phyloP scores from a whole-genome alignment of 2,329 filamentous ascomycete genomes.

The Amphichorda felina region DNA sequence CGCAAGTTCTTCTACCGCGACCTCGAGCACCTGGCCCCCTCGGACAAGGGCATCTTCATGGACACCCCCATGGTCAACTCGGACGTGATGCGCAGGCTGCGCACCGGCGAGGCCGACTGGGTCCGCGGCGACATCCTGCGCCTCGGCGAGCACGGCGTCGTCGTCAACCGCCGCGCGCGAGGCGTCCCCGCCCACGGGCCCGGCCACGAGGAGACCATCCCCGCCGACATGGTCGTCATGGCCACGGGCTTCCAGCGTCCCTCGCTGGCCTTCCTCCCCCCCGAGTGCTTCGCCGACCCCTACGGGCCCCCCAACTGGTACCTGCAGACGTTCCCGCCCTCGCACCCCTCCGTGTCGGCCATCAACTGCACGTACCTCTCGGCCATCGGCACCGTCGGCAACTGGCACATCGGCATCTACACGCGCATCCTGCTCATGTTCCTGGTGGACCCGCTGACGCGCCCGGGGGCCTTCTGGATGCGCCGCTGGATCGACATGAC shows the following conservation, averaged over 20 bases:
- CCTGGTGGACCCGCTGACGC: conserved; percentile 63
- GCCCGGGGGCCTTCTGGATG: conserved; percentile 65
- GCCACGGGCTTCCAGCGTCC: conserved; percentile 75
- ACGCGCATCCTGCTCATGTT: conserved; percentile 82
- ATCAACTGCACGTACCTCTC: conserved; percentile 78
- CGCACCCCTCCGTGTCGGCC: conserved; percentile 60
- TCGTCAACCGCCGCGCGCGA: conserved; percentile 58
- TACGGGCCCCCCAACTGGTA: conserved; percentile 82
- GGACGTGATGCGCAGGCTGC: conserved; percentile 65
- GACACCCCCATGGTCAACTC: conserved; percentile 84
- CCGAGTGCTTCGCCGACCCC: conserved; percentile 58
- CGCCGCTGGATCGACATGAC: conserved; percentile 82
- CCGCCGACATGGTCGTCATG: conserved; percentile 69
- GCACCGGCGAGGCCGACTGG: conserved; percentile 63
- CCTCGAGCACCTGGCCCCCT: conserved; percentile 54
- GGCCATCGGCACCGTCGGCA: conserved; percentile 71
- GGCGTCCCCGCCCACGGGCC: conserved; percentile 69
- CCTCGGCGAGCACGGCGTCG: conserved; percentile 51
- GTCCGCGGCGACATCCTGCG: conserved; percentile 66
- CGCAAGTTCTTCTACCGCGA: conserved; percentile 76
- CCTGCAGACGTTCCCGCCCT: conserved; percentile 71
- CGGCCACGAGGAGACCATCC: conserved; percentile 51
- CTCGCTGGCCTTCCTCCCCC: conserved; percentile 59
- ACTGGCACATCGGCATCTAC: conserved; percentile 86
- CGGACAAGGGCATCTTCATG: conserved; percentile 61